Base-by-base conservation (phyloP, 257 asterid species). In the Plectranthus barbatus region DNA sequence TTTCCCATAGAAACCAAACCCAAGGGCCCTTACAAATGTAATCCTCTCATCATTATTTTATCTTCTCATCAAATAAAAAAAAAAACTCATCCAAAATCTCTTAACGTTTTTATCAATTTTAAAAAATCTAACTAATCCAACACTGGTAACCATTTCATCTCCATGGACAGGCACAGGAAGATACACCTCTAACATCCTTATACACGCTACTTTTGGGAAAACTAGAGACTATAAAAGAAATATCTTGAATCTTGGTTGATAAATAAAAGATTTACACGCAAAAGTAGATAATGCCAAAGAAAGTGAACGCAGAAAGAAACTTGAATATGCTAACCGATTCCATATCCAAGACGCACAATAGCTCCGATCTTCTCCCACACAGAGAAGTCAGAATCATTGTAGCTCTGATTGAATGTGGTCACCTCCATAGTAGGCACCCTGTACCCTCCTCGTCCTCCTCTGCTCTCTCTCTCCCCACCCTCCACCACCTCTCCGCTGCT, bases 351-450 rank as follows among this genome's bases (percentile, higher is more conserved):
- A 50, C 98, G 80, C 36, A 91, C 95, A 70, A 88, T 59, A 70
- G 96, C 96, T 46, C 96, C 96, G 68, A 91, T 88, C 79, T 88
- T 88, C 1, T 91, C 96, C 96, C 98, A 91, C n/a, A 88, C 84
- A 0, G 95, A 91, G 49, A 91, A 84, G 6, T 91, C 96, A 26
- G 87, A 80, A 64, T 84, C 95, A 50, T 72, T 72, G 56, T 77
- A 82, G 68, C 83, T 82, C 72, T 83, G 92, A 72, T 88, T 88
- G 58, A 91, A 84, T 56, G 95, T 88, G 47, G 84, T 84, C 34
- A 91, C 96, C 79, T 91, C 95, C 96, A 88, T 86, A 21, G 81
- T 81, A 4, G 95, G 61, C 1, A 83, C 88, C n/a, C 84, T 57
- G 62, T 60, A 71, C 57, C 73, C 82, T 21, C 70, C 63, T 52